phyloP scores from a whole-genome alignment of 352 stramenopile genomes.

The Phytophthora tentaculata region DNA sequence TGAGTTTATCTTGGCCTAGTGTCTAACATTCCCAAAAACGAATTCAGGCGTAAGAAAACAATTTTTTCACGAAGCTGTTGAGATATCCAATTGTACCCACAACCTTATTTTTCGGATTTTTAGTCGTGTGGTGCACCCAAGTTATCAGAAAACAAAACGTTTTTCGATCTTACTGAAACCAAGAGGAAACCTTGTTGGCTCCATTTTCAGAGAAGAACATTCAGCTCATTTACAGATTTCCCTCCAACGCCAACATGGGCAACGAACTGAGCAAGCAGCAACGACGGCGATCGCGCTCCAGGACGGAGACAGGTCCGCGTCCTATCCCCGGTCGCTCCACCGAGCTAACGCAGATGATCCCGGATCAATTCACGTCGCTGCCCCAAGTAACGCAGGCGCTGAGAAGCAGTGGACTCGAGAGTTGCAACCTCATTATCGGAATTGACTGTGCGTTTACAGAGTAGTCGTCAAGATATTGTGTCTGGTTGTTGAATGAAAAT shows the following conservation, averaged over 20 bases:
- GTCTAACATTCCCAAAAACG: too few relatives aligned
- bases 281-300: slow-evolving; percentile 12
- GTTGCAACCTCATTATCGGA: slow-evolving; percentile 86
- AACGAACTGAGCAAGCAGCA: slow-evolving; percentile 34
- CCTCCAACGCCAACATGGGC: slow-evolving; percentile 26
- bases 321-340: slow-evolving; percentile 31
- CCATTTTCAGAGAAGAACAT: slow-evolving; percentile 10
- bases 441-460: slow-evolving; percentile 73
- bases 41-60: too few relatives aligned
- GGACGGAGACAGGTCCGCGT: slow-evolving; percentile 50
- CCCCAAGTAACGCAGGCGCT: slow-evolving; percentile 76
- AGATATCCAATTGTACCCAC: slow-evolving; percentile 18
- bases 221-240: slow-evolving; percentile 11
- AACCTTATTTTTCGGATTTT: slow-evolving; percentile 12
- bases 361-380: slow-evolving; percentile 74
- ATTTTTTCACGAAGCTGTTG: too few relatives aligned
- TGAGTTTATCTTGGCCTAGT: too few relatives aligned
- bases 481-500: not conserved
- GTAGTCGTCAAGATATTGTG: slow-evolving; percentile 3
- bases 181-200: slow-evolving; percentile 26
- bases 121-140: not conserved
- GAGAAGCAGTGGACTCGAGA: slow-evolving; percentile 77
- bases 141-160: slow-evolving; percentile 24
- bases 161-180: slow-evolving; percentile 23
- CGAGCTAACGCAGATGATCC: slow-evolving; percentile 57